These are phyloP conservation scores for Ettlia oleoabundans DNA, from an alignment of 139 green algal species.

Conservation along the genomic window DNA sequence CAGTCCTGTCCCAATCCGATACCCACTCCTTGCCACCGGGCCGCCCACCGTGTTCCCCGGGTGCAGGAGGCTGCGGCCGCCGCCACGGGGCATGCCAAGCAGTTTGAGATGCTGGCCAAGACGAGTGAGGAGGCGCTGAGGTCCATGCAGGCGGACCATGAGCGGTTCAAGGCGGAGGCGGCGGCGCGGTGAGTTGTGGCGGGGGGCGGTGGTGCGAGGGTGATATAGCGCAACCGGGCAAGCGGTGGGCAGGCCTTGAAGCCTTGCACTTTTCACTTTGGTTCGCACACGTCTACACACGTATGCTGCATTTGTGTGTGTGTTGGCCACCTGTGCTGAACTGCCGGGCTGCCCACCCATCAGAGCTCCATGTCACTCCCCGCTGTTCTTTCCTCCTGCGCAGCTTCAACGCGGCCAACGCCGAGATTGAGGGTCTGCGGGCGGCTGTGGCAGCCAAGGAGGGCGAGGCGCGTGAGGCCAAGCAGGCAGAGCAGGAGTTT, in stretches of 20 bases:
- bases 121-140: conserved; percentile 61
- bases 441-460: conserved; percentile 28
- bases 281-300: no score
- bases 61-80: conserved; percentile 63
- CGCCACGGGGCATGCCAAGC: conserved; percentile 55
- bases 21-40: neutral
- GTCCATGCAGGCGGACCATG: conserved; percentile 48
- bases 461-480: conserved; percentile 30
- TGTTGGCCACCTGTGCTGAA: no score
- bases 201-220: neutral
- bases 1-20: no score
- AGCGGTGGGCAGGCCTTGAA: no score
- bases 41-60: neutral
- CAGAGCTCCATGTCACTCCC: neutral
- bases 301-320: no score
- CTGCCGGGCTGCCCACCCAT: neutral
- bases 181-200: neutral
- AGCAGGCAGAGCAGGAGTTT: conserved; percentile 35
- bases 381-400: neutral
- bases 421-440: conserved; percentile 38
- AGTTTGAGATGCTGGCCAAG: conserved; percentile 62
- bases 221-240: no score
- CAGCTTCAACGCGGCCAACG: conserved; percentile 28
- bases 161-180: conserved; percentile 51
- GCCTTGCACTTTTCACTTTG: no score